Percentiles rank a stretch among this genome's conserved stretches.
Conservation (phyloP, 106 monocot species). For the Dactylorhiza incarnata region DNA sequence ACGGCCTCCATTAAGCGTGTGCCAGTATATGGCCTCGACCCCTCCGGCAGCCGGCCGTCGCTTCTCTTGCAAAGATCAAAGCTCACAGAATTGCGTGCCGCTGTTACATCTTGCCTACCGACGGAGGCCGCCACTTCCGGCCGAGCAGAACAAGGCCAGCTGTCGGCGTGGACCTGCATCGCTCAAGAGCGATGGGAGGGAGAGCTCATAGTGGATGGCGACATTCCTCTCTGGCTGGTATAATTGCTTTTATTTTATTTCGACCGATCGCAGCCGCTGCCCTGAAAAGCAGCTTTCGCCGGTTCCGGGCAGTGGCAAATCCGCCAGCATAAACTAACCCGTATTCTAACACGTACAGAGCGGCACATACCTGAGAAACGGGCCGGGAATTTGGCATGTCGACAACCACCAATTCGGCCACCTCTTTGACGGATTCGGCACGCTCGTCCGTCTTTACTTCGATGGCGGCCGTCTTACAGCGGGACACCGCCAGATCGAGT, state of each 20-base stretch:
- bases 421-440: constrained; percentile 49
- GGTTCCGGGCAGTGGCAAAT: too few species aligned
- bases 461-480: constrained; percentile 12
- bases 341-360: constrained; percentile 6
- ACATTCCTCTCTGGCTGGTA: constrained; percentile 43
- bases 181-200: constrained; percentile 39
- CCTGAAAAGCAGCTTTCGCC: too few species aligned
- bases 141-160: background rate
- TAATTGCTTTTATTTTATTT: background rate
- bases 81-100: too few species aligned
- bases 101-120: too few species aligned
- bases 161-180: constrained; percentile 35
- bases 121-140: too few species aligned
- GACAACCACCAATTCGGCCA: constrained; percentile 32
- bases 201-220: constrained; percentile 26
- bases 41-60: too few species aligned
- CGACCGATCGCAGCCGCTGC: too few species aligned
- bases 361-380: constrained; percentile 39
- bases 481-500: constrained; percentile 43
- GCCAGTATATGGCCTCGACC: too few species aligned
- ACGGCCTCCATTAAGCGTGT: too few species aligned
- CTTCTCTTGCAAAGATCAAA: too few species aligned
- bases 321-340: too few species aligned
- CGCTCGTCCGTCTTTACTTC: constrained; percentile 37
- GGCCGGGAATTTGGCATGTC: constrained; percentile 39